These are phyloP conservation scores for Hypoxylon sp. DNA, from an alignment of 2,329 filamentous ascomycete genomes.

Conservation along the genomic window DNA sequence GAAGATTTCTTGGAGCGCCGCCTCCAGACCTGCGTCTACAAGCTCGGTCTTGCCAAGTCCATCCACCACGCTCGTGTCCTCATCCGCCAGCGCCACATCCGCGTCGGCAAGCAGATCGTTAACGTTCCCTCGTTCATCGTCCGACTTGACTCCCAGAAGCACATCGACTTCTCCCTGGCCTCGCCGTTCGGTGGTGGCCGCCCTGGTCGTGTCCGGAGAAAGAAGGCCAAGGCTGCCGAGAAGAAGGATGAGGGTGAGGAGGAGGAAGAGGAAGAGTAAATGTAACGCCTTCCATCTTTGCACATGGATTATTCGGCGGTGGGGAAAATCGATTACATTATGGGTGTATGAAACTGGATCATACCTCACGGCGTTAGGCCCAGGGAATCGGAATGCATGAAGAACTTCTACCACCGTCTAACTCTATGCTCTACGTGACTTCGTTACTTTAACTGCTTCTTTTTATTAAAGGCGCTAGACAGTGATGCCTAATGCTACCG, in stretches of 20 bases:
- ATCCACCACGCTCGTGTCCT: constrained; percentile 99
- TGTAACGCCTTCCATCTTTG: constrained; percentile 49
- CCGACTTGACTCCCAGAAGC: constrained; percentile 99
- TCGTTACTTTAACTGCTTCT: constrained; percentile 19
- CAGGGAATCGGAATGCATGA: constrained; percentile 57
- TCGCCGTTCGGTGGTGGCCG: constrained; percentile 98
- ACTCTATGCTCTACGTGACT: constrained; percentile 40
- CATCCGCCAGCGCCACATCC: constrained; percentile 99
- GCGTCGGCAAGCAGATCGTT: constrained; percentile 99
- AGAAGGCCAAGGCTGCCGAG: constrained; percentile 98
- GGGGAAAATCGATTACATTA: constrained; percentile 53
- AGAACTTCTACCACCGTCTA: constrained; percentile 45
- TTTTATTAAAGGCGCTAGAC: constrained; percentile 24
- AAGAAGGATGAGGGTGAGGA: constrained; percentile 83
- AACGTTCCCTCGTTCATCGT: constrained; percentile 99
- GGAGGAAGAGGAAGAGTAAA: constrained; percentile 86
- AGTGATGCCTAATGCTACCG: constrained; percentile 50
- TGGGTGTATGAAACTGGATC: constrained; percentile 57
- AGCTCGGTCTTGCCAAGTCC: constrained; percentile 99
- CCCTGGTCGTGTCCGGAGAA: constrained; percentile 97
- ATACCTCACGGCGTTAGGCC: constrained; percentile 68
- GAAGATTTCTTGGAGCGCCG: constrained; percentile 99
- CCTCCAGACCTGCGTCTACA: constrained; percentile 99
- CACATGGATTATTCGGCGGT: constrained; percentile 48
- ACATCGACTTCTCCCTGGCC: constrained; percentile 98